Base-by-base conservation (phyloP, 2,329 filamentous ascomycete genomes). In the Pyrenophora tritici-repentis region DNA sequence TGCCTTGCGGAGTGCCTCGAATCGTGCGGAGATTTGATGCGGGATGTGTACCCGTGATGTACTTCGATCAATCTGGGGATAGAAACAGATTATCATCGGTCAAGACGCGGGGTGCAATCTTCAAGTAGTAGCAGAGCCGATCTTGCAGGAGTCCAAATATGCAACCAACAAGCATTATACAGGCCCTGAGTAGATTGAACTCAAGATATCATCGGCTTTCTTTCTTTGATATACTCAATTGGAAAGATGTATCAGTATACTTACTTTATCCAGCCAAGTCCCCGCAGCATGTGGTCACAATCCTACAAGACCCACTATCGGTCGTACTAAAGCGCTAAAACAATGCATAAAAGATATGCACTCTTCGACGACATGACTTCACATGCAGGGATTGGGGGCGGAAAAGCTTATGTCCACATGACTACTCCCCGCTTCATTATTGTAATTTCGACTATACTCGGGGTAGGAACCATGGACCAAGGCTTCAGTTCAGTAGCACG, bases 311-410 rank as follows among this genome's bases (percentile, higher is more conserved):
- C 26, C 26, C 26, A 29, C 26, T 29, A 3, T 8, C 26, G 3
- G 36, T 47, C 13, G 38, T 38, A 29, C 29, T 3, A 42, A 14
- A 43, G 41, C 32, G 42, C 22, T 26, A 35, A 35, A 26, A 6
- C 6, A 34, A 31, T 14, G 20, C 50, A 12, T 41, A 41, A 39
- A 44, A 49, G 20, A 44, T 43, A 50, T 43, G 50, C 47, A 29
- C 13, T 12, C 48, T 39, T 24, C 38, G 52, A 55, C 29, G 41
- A 44, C 22, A 47, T 38, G 18, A 46, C 18, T 26, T n/a, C 46
- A 39, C 38, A 35, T 50, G 58, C 46, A 50, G 55, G 58, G 55
- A 44, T 20, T 55, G 58, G 59, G 57, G 58, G 53, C 58, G 47
- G 47, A 42, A 54, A 56, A 48, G 58, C 50, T 57, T 53, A 52